Conservation (phyloP, 306 rosid genomes). For the cucumber (Cucumis sativus) region Cucumber_9930_V3 NC_026657.2:37312501-37313000, state of each 20-base stretch:
- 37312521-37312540: too few relatives aligned
- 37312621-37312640: too few relatives aligned
- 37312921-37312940: too few relatives aligned
- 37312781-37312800: background rate
- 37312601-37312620: too few relatives aligned
- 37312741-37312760: background rate
- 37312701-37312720: too few relatives aligned
- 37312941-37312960: background rate
- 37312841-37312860: background rate
- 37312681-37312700: too few relatives aligned
- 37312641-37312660: too few relatives aligned
- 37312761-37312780: background rate
- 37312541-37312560: too few relatives aligned
- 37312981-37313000: slow-evolving; percentile 1
- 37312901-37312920: background rate
- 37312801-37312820: background rate
- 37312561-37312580: too few relatives aligned
- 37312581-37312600: too few relatives aligned
- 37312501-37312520: too few relatives aligned
- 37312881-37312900: background rate
- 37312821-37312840: background rate
- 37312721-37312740: background rate
- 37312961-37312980: background rate
- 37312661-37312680: too few relatives aligned
- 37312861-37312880: background rate